phyloP scores from a whole-genome alignment of 108 stramenopile genomes.

The Aureococcus anophagefferens region DNA sequence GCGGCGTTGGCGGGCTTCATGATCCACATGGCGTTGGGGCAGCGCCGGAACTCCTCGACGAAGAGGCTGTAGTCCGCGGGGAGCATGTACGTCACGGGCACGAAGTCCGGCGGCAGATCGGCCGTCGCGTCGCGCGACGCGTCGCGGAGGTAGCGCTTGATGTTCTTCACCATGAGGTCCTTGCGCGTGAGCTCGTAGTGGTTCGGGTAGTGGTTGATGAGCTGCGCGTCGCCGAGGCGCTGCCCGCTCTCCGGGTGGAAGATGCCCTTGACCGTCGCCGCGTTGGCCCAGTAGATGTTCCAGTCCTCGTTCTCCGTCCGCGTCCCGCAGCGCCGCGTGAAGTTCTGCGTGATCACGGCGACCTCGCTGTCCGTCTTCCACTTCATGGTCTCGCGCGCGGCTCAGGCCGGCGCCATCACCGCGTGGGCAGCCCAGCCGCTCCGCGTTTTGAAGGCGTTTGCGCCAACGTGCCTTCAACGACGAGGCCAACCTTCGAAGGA shows the following conservation, averaged over 20 bases:
- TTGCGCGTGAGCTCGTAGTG: constrained; percentile 51
- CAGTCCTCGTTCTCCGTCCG: constrained; percentile 39
- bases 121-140: not conserved
- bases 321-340: not conserved
- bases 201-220: constrained; percentile 56
- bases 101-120: constrained; percentile 31
- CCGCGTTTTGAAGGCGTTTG: too few relatives aligned
- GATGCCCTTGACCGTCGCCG: constrained; percentile 41
- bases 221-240: constrained; percentile 45
- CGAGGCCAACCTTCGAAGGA: too few relatives aligned
- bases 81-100: constrained; percentile 49
- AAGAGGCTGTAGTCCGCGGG: constrained; percentile 46
- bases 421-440: too few relatives aligned
- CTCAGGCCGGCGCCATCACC: too few relatives aligned
- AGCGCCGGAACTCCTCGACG: constrained; percentile 44
- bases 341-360: not conserved
- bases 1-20: constrained; percentile 45
- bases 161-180: constrained; percentile 49
- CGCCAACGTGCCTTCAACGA: too few relatives aligned
- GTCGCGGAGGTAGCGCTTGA: constrained; percentile 46
- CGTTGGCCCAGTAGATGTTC: constrained; percentile 57
- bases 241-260: constrained; percentile 47
- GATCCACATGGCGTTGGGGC: constrained; percentile 41
- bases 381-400: not conserved
- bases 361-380: not conserved